Base-by-base conservation (phyloP, 306 rosid species). In the Inga oerstediana region DNA sequence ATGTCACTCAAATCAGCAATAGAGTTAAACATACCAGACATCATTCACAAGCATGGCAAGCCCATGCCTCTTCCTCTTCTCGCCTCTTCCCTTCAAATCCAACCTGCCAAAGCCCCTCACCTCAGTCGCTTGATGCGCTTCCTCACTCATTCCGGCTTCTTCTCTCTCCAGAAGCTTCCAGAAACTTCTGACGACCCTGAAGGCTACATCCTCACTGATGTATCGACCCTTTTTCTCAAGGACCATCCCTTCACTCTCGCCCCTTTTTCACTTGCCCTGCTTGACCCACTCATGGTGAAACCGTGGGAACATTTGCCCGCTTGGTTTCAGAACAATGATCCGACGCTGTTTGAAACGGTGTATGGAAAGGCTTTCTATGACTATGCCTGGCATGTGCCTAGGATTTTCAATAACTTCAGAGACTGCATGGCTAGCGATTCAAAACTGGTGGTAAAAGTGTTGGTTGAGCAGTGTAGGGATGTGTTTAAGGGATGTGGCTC, bases 31-130 rank as follows among this genome's bases (percentile, higher is more conserved):
- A 79, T 84, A 3, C 80, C 76, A 39, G 83, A 84, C 27, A 30
- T 83, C 52, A 85, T 85, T 78, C 80, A 87, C 79, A 83, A 66
- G 37, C 81, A 89, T 72, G 94, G 88, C 77, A 69, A 85, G 74
- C 89, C 93, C 64, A 86, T 92, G 68, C 72, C 89, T 19, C 90
- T 90, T 19, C 79, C 90, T 6, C 11, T 67, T 37, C 89, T 92
- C 58, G 76, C 51, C 58, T 70, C 64, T 10, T 59, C 75, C 0
- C 88, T 90, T 45, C 61, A 56, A 10, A 59, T 90, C 49, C 79
- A 81, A 10, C 85, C 88, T 11, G 46, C 84, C 10, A 90, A 80
- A 82, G 8, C 85, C 15, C 59, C 27, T 2, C 54, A 9, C 48
- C 45, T 87, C 56, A 8, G 27, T 10, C 91, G 88, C 44, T 81